Conservation (phyloP, 1,284 basidiomycete genomes). For the Cryptococcus sp. region DNA sequence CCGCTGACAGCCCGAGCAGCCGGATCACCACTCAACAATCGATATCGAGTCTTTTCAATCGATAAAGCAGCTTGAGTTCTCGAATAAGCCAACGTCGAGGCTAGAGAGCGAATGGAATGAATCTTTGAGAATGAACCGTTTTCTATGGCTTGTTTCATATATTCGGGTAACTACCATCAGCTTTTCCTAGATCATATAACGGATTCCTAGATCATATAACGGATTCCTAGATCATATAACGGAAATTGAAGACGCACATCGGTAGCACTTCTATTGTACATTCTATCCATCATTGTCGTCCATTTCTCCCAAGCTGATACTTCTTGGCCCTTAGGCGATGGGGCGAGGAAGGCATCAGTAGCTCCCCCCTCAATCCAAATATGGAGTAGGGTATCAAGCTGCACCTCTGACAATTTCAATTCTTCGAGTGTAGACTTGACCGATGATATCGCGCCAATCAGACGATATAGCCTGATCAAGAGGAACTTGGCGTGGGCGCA, state of each 20-base stretch:
- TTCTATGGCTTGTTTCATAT: slow-evolving; percentile 33
- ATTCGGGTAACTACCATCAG: slow-evolving; percentile 38
- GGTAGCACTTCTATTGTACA: no score
- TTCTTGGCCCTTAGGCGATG: slow-evolving; percentile 3
- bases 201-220: no score
- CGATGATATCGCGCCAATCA: slow-evolving; percentile 19
- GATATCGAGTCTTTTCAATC: no score
- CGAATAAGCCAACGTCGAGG: not conserved
- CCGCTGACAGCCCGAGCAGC: no score
- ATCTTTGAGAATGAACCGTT: slow-evolving; percentile 36
- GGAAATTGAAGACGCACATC: no score
- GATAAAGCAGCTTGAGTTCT: not conserved
- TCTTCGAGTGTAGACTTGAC: not conserved
- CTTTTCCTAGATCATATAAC: no score
- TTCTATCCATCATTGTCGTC: no score
- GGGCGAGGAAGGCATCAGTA: slow-evolving; percentile 17
- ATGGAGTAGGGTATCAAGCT: slow-evolving; percentile 36
- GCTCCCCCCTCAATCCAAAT: slow-evolving; percentile 28
- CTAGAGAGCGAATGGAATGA: slow-evolving; percentile 24
- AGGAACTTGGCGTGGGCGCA: slow-evolving; percentile 24
- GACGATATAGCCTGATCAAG: slow-evolving; percentile 30
- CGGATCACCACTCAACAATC: no score
- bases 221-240: no score
- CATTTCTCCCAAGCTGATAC: no score
- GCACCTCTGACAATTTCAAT: slow-evolving; percentile 28